Base-by-base conservation (phyloP, 2,329 filamentous ascomycete genomes). In the Fusarium ramigenum region DNA sequence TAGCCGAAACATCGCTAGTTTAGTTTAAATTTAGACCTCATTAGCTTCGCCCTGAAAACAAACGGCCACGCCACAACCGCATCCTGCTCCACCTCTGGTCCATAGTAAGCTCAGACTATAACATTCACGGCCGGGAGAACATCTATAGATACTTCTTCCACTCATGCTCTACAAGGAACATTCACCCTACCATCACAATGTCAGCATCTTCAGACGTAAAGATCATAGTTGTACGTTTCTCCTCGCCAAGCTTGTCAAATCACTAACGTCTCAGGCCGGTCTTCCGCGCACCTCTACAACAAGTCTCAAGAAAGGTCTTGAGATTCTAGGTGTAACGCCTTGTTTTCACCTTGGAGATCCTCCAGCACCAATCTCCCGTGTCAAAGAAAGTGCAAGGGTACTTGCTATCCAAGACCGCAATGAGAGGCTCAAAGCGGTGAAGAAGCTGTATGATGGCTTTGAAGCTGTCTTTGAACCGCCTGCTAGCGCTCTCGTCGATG, bases 281-380 rank as follows among this genome's bases (percentile, higher is more conserved):
- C 59, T 74, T 1, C 70, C 71, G 25, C 71, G 71, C 12, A 74
- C 71, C 0, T 74, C 71, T 23, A 74, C 71, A 4, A 74, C 71
- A 37, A 74, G 71, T 58, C 70, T 74, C 30, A 74, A 74, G 25
- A 74, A 74, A 28, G 71, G 71, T 18, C 66, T 73, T 11, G 71
- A 73, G 44, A 56, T 74, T 46, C 59, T 74, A 2, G 71, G 71
- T 5, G 46, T 74, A 9, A 30, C 43, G 2, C 70, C 71, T 19
- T 74, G 71, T 52, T 73, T 71, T n/a, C 71, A 73, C 8, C 71
- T 73, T 0, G 71, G 71, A 52, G 71, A 73, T n/a, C 71, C 71
- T 50, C 71, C 71, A 6, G 71, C 71, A 0, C 70, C 70, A 1
- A 74, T 74, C 2, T 21, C 70, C 2, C 63, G 71, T 1, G 70